phyloP scores from a whole-genome alignment of 495 filamentous ascomycete genomes.

The Elasticomyces elasticus region DNA sequence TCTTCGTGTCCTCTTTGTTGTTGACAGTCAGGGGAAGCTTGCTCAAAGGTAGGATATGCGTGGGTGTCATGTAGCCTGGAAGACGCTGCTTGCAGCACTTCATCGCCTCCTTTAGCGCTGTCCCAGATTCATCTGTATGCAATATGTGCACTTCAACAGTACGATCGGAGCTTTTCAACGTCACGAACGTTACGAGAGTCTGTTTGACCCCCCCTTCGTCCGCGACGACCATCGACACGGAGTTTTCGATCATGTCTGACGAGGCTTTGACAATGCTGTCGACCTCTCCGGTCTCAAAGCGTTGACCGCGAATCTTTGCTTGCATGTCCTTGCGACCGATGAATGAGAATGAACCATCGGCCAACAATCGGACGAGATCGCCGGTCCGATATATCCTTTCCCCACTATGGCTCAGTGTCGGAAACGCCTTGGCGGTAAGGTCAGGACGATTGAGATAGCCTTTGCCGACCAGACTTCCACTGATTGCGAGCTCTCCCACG shows the following conservation, averaged over 20 bases:
- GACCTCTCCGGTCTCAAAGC: slow-evolving; percentile 70
- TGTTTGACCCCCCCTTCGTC: slow-evolving; percentile 49
- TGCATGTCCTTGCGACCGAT: slow-evolving; percentile 69
- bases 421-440: slow-evolving; percentile 55
- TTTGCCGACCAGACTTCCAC: slow-evolving; percentile 74
- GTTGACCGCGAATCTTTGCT: slow-evolving; percentile 68
- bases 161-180: slow-evolving; percentile 17
- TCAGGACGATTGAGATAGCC: slow-evolving; percentile 75
- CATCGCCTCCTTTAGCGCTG: slow-evolving; percentile 29
- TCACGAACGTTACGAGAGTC: slow-evolving; percentile 64
- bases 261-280: slow-evolving; percentile 51
- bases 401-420: slow-evolving; percentile 39
- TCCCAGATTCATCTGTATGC: slow-evolving; percentile 8
- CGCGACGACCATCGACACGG: slow-evolving; percentile 56
- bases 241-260: slow-evolving; percentile 40
- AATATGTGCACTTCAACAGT: slow-evolving; percentile 20
- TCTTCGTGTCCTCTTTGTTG: slow-evolving; percentile 64
- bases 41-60: slow-evolving; percentile 55
- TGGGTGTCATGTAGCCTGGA: slow-evolving; percentile 69
- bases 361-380: slow-evolving; percentile 62
- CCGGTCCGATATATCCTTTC: slow-evolving; percentile 65
- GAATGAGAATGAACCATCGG: slow-evolving; percentile 63
- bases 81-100: slow-evolving; percentile 50
- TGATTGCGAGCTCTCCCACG: slow-evolving; percentile 79
- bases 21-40: slow-evolving; percentile 59